These are phyloP conservation scores for Allantophomopsis cytisporea DNA, from an alignment of 2,329 filamentous ascomycete genomes.

Conservation along the genomic window DNA sequence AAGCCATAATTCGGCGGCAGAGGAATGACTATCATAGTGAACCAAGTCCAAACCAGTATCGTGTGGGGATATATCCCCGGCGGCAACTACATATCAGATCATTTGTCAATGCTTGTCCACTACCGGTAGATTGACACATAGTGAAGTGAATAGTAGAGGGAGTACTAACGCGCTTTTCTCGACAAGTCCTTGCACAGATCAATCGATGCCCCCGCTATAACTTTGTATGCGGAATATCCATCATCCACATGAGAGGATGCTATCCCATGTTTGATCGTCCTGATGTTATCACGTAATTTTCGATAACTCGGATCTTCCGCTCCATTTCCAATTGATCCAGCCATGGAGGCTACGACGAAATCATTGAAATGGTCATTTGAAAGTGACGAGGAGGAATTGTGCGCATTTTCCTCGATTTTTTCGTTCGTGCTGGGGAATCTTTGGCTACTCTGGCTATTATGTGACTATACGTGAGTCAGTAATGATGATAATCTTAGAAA, in stretches of 20 bases:
- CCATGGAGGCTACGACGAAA: too few relatives aligned
- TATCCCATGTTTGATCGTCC: slow-evolving; percentile 9
- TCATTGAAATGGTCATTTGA: too few relatives aligned
- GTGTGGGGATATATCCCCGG: slow-evolving; percentile 7
- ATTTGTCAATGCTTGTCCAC: background rate
- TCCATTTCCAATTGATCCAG: too few relatives aligned
- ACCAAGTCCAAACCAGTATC: slow-evolving; percentile 9
- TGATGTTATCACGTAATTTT: slow-evolving; percentile 15
- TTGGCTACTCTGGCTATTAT: too few relatives aligned
- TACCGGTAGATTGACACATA: too few relatives aligned
- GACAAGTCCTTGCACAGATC: slow-evolving; percentile 25
- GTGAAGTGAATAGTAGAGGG: background rate
- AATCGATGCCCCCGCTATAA: slow-evolving; percentile 25
- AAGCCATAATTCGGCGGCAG: slow-evolving; percentile 20
- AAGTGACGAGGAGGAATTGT: too few relatives aligned
- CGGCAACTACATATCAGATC: slow-evolving; percentile 8
- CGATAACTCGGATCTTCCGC: slow-evolving; percentile 13
- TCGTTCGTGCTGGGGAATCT: too few relatives aligned
- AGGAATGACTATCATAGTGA: slow-evolving; percentile 11
- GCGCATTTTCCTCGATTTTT: too few relatives aligned
- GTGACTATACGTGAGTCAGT: too few relatives aligned
- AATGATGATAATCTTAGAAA: too few relatives aligned
- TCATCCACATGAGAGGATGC: slow-evolving; percentile 22
- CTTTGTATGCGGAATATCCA: slow-evolving; percentile 29
- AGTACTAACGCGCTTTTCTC: slow-evolving; percentile 22